phyloP scores from a whole-genome alignment of 164 flowering plant species.

The Brasenia schreberi region DNA sequence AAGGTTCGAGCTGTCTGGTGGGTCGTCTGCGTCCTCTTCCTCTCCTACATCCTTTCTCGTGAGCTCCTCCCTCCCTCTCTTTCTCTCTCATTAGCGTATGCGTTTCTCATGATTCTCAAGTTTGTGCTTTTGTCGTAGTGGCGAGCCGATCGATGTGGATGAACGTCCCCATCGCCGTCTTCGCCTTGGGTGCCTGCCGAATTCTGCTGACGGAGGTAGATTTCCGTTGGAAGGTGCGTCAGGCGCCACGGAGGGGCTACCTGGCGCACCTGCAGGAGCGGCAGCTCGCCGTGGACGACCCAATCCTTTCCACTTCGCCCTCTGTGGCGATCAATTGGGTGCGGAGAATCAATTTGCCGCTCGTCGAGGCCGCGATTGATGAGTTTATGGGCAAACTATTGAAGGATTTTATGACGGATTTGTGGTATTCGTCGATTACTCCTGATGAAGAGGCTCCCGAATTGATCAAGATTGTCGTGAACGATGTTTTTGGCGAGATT shows the following conservation, averaged over 20 bases:
- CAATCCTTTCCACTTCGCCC: slow-evolving; percentile 44
- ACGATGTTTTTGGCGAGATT: slow-evolving; percentile 80
- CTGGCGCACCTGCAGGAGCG: slow-evolving; percentile 68
- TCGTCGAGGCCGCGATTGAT: slow-evolving; percentile 70
- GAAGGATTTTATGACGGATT: slow-evolving; percentile 72
- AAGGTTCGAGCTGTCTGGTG: slow-evolving; percentile 79
- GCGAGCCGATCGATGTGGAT: slow-evolving; percentile 90
- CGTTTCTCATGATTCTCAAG: neutral
- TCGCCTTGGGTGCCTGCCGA: slow-evolving; percentile 46
- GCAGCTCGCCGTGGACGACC: slow-evolving; percentile 65
- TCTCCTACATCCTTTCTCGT: slow-evolving; percentile 78
- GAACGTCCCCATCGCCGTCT: slow-evolving; percentile 73
- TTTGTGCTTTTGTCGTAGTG: slow-evolving; percentile 27
- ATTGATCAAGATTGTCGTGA: slow-evolving; percentile 44
- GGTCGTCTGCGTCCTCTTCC: slow-evolving; percentile 57
- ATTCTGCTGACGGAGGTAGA: slow-evolving; percentile 60
- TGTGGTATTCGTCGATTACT: slow-evolving; percentile 90
- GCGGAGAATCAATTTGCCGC: slow-evolving; percentile 76
- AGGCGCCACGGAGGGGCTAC: slow-evolving; percentile 23
- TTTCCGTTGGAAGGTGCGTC: slow-evolving; percentile 42
- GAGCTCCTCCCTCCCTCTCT: slow-evolving; percentile 14
- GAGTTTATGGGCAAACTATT: slow-evolving; percentile 61
- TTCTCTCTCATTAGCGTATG: neutral
- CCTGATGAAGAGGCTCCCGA: slow-evolving; percentile 85
- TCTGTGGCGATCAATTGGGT: slow-evolving; percentile 46